phyloP scores from a whole-genome alignment of 192 early-diverging fungal genomes.

The Phlyctochytrium bullatum region DNA sequence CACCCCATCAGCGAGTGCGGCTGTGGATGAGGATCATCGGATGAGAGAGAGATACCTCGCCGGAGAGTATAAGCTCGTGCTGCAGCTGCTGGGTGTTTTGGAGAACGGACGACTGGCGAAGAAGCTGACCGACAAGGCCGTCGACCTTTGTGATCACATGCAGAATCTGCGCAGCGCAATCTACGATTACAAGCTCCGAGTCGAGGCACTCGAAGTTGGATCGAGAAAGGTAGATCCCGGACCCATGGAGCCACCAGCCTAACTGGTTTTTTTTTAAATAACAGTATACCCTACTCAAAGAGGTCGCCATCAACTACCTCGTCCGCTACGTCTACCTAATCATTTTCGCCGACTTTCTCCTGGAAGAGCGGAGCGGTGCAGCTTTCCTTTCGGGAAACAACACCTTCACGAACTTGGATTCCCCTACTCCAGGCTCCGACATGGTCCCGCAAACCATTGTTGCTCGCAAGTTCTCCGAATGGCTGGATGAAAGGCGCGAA shows the following conservation, averaged over 20 bases:
- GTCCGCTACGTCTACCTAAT: conserved; percentile 66
- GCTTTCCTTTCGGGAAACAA: conserved; percentile 15
- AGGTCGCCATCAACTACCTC: conserved; percentile 56
- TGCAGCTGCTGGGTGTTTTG: conserved; percentile 58
- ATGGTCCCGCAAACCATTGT: too few relatives aligned
- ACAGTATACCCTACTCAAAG: conserved; percentile 35
- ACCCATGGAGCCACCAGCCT: neutral
- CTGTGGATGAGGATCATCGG: conserved; percentile 22
- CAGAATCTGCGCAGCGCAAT: conserved; percentile 62
- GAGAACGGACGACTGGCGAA: conserved; percentile 62
- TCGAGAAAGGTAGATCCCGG: conserved; percentile 22
- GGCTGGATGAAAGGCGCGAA: conserved; percentile 57
- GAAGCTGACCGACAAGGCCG: conserved; percentile 52
- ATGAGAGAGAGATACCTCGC: conserved; percentile 32
- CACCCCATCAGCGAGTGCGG: too few relatives aligned
- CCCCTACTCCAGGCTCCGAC: conserved; percentile 9
- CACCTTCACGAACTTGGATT: conserved; percentile 7
- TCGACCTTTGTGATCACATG: conserved; percentile 66
- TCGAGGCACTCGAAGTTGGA: conserved; percentile 40
- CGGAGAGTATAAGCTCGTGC: conserved; percentile 59
- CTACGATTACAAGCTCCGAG: conserved; percentile 55
- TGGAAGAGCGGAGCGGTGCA: conserved; percentile 48
- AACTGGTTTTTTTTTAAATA: too few relatives aligned
- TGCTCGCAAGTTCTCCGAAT: conserved; percentile 47
- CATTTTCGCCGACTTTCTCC: conserved; percentile 63